A percentile compares a stretch with the other conserved stretches of the same genome.
Conservation (phyloP, 176 grass and related monocot species). For the Lolium multiflorum region DNA sequence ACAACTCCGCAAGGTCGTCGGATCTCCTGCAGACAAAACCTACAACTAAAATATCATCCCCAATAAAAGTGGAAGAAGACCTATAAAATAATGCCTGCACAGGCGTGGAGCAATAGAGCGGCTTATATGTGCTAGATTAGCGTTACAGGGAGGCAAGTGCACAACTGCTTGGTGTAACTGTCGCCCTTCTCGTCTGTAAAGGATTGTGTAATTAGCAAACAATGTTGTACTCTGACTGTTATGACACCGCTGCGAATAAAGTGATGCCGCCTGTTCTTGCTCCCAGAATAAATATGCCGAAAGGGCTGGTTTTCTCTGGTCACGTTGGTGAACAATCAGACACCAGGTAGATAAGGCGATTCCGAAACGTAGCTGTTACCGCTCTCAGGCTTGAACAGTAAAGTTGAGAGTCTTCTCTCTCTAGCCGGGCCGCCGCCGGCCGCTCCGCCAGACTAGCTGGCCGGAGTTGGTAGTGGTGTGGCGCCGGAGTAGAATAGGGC, state of each 20-base stretch:
- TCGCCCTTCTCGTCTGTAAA: constrained; percentile 17
- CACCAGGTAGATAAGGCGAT: background rate
- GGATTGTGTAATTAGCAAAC: constrained; percentile 19
- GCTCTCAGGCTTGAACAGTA: too few species aligned
- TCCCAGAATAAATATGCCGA: background rate
- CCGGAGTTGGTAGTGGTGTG: too few species aligned
- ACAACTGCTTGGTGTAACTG: constrained; percentile 25
- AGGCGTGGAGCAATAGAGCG: background rate
- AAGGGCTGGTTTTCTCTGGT: background rate
- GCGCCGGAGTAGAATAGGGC: too few species aligned
- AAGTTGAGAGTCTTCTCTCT: too few species aligned
- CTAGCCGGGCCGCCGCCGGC: too few species aligned
- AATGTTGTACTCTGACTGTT: background rate
- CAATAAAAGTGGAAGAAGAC: constrained; percentile 35
- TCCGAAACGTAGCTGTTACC: too few species aligned
- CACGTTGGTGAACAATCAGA: background rate
- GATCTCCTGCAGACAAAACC: background rate
- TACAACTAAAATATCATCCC: background rate
- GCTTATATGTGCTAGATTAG: constrained; percentile 26
- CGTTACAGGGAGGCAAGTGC: constrained; percentile 17
- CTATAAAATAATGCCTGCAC: constrained; percentile 30
- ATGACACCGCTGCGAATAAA: constrained; percentile 32
- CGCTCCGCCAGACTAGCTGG: too few species aligned
- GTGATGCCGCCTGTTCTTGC: constrained; percentile 28
- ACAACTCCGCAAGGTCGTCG: background rate